A percentile compares a stretch with the other conserved stretches of the same genome.
phyloP scores from a whole-genome alignment of 1,139 yeast genomes.

The Diutina siamensis region DNA sequence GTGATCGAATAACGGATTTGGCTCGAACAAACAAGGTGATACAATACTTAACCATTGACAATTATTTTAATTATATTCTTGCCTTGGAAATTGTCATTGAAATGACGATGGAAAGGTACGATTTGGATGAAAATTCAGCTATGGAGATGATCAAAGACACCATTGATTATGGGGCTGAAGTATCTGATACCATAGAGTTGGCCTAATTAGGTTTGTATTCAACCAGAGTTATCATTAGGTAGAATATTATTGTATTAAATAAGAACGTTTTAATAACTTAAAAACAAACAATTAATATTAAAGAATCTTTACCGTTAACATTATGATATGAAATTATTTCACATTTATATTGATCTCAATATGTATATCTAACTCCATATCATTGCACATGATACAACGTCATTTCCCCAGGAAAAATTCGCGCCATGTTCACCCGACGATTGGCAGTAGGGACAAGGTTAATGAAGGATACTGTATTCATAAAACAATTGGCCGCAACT shows the following conservation, averaged over 20 bases:
- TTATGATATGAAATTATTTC: too few species aligned
- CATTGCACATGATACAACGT: not conserved
- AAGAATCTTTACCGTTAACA: too few species aligned
- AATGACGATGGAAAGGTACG: not conserved
- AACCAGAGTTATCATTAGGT: too few species aligned
- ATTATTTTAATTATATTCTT: not conserved
- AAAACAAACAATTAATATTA: too few species aligned
- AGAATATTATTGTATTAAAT: too few species aligned
- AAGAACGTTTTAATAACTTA: too few species aligned
- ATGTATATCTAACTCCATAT: too few species aligned
- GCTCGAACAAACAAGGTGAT: not conserved
- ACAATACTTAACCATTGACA: not conserved
- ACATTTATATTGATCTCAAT: too few species aligned
- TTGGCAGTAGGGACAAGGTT: not conserved
- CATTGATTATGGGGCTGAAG: not conserved
- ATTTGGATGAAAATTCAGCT: not conserved
- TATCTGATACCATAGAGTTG: not conserved
- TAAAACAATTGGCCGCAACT: constrained; percentile 44
- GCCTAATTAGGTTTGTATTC: not conserved
- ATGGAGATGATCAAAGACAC: not conserved
- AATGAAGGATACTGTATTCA: constrained; percentile 39
- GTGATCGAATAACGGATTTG: not conserved
- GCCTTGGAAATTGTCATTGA: not conserved
- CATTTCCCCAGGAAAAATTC: not conserved
- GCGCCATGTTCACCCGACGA: not conserved